Conservation (phyloP, 2,329 filamentous ascomycete genomes). For the Daldinia sp. region DNA sequence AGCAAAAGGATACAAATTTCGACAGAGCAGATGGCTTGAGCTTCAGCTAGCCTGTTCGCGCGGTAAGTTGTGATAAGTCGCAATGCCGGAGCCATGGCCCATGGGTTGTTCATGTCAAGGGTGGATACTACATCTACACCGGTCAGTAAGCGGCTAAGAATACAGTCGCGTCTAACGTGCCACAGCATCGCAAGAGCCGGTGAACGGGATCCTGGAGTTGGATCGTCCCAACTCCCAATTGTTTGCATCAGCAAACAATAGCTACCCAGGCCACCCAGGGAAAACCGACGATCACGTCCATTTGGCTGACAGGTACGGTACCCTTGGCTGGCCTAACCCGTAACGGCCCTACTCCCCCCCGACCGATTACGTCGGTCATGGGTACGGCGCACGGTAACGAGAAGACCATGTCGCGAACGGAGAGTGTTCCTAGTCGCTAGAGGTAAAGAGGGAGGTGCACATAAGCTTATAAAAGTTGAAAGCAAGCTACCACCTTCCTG, state of each 20-base stretch:
- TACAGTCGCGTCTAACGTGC: constrained; percentile 16
- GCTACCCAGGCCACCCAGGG: constrained; percentile 1
- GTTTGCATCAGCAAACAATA: constrained; percentile 18
- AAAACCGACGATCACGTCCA: constrained; percentile 23
- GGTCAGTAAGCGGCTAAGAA: constrained; percentile 22
- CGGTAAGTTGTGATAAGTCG: constrained; percentile 14
- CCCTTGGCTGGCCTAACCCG: constrained; percentile 7
- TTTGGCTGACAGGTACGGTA: no score
- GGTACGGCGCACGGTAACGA: constrained; percentile 13
- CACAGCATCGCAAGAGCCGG: constrained; percentile 26
- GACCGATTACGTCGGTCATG: constrained; percentile 21
- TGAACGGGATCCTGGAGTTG: constrained; percentile 12
- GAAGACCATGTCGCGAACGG: constrained; percentile 9
- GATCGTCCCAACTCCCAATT: background rate
- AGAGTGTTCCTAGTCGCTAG: constrained; percentile 20
- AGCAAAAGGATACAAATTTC: constrained; percentile 1
- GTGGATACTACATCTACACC: constrained; percentile 13
- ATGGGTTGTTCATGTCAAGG: constrained; percentile 10
- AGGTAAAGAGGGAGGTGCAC: constrained; percentile 9
- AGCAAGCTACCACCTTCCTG: constrained; percentile 1
- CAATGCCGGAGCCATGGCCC: constrained; percentile 5
- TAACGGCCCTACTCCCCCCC: background rate
- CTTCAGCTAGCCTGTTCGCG: background rate
- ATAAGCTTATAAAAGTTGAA: background rate
- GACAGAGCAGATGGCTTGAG: background rate